Base-by-base conservation (phyloP, 176 grass and related monocot genomes). In the Typha latifolia region DNA sequence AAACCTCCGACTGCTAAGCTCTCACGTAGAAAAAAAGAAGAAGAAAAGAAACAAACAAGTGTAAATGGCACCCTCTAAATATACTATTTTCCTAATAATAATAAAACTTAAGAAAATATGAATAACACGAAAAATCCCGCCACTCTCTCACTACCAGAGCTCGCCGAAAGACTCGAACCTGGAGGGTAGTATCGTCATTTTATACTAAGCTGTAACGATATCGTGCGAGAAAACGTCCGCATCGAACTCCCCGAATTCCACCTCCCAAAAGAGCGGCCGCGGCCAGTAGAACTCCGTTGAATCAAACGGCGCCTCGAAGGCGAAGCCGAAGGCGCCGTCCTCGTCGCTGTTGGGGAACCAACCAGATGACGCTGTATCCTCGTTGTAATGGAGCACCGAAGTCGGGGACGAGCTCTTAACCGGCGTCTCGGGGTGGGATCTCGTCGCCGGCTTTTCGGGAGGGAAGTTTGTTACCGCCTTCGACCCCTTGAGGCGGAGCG, bases 381-480 rank as follows among this genome's bases (percentile, higher is more conserved):
- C 49, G 14, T 12, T 26, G 6, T 53, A 69, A 20, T 15, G 21
- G 14, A 69, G 67, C 67, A 69, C 67, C 67, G 67, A 69, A 48
- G 49, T 69, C 48, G 67, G 67, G 18, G 67, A 69, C 2, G 22
- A 69, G n/a, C 12, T 43, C 37, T 43, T 43, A 43, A 43, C 5
- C 37, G 9, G 37, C 37, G 37, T 43, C 37, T 43, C 37, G 37
- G 37, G 37, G 37, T 43, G 8, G 37, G 37, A 43, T 43, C 37
- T 43, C 10, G 12, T 10, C 14, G 9, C 73, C 48, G 20, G 51
- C 6, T 43, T 43, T 43, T 43, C 37, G 9, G 51, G 47, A 6
- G 78, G 66, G 72, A 80, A 80, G 62, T 70, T 85, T 37, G 65
- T 80, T 68, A 90, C 76, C 49, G 77, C 87, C n/a, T 18, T 50